Evolutionary conservation across 129 eudicot genomes (phyloP), one percentile per base, ranked within the genome.

Genomic region (Chrysanthemum lavandulifolium): DNA sequence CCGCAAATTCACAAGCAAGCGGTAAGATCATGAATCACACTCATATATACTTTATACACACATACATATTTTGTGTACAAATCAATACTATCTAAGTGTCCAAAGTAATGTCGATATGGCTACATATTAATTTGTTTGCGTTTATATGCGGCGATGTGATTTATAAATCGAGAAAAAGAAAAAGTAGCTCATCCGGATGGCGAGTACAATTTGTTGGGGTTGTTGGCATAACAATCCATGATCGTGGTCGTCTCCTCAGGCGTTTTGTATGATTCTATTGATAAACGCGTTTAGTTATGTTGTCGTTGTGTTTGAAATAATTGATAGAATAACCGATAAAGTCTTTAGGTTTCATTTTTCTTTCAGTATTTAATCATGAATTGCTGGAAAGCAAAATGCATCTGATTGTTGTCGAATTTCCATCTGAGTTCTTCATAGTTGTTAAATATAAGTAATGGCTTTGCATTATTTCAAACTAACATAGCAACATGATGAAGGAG

Each of bases 1-100:
- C 33, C 31, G 19, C 54, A 70, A 55, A 57, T 8, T 57, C 33
- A 74, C 4, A 64, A 33, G 29, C 78, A 55, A 63, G 29, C 14
- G 64, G 78, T 74, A 62, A 27, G 36, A 36, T 36, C 36, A 31
- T 31, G 14, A 54, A 49, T 52, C 40, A 16, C 29, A 27, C 29
- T 27, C 2, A 43, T 58, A 23, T 59, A 33, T 71, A 47, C 13
- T 29, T 61, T 5, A 57, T 4, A 57, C 2, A 6, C 36, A 31
- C 36, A 31, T 31, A 31, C 36, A 4, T 31, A 31, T 31, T 31
- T 4, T 31, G 36, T 31, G 5, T 31, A 4, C 36, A 33, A 33
- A 33, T 33, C 40, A 33, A 33, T 33, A 33, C 40, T 33, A 4
- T 36, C 6, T 6, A 10, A 36, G 9, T 36, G 45, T 36, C 45